Conservation (phyloP, 2,329 filamentous ascomycete genomes). For the Acephala macrosclerotiorum region DNA sequence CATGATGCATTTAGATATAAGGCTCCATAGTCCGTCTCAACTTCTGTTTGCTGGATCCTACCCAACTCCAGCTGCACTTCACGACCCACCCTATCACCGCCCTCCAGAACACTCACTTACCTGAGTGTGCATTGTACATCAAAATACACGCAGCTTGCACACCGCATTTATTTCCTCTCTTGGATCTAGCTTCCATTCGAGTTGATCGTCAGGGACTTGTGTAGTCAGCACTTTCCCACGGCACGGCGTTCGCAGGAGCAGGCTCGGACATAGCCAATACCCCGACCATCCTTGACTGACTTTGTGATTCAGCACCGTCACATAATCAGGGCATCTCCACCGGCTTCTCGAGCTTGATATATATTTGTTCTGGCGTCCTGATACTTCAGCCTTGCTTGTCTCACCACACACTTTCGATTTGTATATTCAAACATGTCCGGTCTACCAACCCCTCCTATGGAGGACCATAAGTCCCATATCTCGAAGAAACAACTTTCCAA, state of each 20-base stretch:
- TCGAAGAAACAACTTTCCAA: constrained; percentile 31
- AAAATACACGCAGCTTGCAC: constrained; percentile 10
- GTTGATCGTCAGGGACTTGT: constrained; percentile 19
- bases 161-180: constrained; percentile 11
- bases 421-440: constrained; percentile 20
- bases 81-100: constrained; percentile 1
- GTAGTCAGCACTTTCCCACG: constrained; percentile 22
- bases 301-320: constrained; percentile 34
- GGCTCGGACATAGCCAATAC: constrained; percentile 35
- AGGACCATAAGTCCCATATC: constrained; percentile 31
- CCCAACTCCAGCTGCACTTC: background rate
- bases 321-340: constrained; percentile 30
- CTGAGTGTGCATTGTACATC: background rate
- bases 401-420: constrained; percentile 1
- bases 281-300: constrained; percentile 27
- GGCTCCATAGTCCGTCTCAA: background rate
- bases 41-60: background rate
- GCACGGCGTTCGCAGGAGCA: constrained; percentile 23
- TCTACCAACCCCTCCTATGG: constrained; percentile 34
- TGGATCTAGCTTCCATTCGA: constrained; percentile 12
- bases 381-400: constrained; percentile 16
- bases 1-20: constrained; percentile 10
- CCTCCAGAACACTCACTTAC: background rate
- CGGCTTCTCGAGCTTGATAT: constrained; percentile 20
- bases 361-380: constrained; percentile 3